phyloP scores from a whole-genome alignment of 768 basidiomycete genomes.

The Lactarius hatsudake region DNA sequence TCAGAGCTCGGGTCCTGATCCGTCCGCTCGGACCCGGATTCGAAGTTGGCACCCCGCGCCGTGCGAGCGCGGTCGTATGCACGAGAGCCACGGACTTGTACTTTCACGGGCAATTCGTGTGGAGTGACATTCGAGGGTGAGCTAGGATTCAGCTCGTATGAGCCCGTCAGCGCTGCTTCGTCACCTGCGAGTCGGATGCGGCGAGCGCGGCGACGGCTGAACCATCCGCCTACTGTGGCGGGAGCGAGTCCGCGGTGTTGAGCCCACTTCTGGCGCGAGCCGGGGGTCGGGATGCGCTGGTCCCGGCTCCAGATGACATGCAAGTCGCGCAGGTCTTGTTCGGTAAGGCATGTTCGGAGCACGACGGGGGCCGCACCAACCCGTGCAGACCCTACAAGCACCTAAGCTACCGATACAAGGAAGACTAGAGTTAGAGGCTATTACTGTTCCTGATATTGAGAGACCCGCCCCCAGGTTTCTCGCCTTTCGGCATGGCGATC shows the following conservation, averaged over 20 bases:
- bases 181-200: background rate
- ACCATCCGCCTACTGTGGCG: slow-evolving; percentile 12
- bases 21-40: background rate
- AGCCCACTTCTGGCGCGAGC: slow-evolving; percentile 19
- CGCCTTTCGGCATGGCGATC: background rate
- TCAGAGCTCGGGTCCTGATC: background rate
- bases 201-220: slow-evolving; percentile 5
- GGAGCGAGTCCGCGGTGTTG: slow-evolving; percentile 4
- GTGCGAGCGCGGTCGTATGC: background rate
- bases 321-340: slow-evolving; percentile 8
- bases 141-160: slow-evolving; percentile 7
- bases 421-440: background rate
- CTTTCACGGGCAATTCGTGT: background rate
- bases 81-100: background rate
- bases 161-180: background rate
- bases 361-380: background rate
- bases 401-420: background rate
- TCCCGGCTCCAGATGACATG: slow-evolving; percentile 10
- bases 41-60: background rate
- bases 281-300: slow-evolving; percentile 11
- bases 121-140: background rate
- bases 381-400: background rate
- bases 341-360: background rate
- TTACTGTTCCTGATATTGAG: background rate
- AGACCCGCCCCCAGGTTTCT: background rate